Base-by-base conservation (phyloP, 345 rosid genomes). In the Xanthoceras sorbifolium region DNA sequence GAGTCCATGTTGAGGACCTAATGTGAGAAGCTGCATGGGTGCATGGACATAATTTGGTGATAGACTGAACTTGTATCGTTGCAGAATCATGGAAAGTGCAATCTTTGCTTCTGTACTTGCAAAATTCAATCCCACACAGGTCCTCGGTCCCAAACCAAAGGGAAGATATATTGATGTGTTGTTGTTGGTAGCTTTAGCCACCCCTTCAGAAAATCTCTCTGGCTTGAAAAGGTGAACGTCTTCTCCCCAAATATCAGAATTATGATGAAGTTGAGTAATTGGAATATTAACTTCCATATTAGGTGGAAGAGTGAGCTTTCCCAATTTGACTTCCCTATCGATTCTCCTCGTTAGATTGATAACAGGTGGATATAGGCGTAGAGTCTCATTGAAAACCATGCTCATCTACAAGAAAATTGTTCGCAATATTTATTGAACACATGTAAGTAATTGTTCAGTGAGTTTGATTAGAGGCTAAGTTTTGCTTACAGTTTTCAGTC, bases 331-430 rank as follows among this genome's bases (percentile, higher is more conserved):
- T 59, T 70, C 75, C 72, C 25, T 71, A 5, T 54, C n/a, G 6
- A 32, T 79, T 54, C 69, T 22, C 62, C 87, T 67, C 1, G 12
- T 6, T 0, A 80, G 9, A 4, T 11, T 0, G 7, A 26, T 5
- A 0, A 12, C 2, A 0, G 85, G 85, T 23, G 76, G 7, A 57
- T 83, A 83, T 8, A 80, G 59, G 61, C 87, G 32, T 42, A n/a
- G n/a, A 77, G 90, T 73, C 80, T 87, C 90, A 50, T 82, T 80
- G 44, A 86, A 61, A 54, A 84, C 52, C 85, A 86, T 82, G 38
- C 73, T 57, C 79, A 82, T 67, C 86, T 82, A 29, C 54, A 66
- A 23, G 9, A 55, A 7, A 17, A 11, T 28, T 42, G 8, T n/a
- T 52, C 11, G 12, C 36, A 36, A 6, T 28, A 59, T 9, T 4